Base-by-base conservation (phyloP, 768 basidiomycete species). In the Peribolospora kevripleyi region DNA sequence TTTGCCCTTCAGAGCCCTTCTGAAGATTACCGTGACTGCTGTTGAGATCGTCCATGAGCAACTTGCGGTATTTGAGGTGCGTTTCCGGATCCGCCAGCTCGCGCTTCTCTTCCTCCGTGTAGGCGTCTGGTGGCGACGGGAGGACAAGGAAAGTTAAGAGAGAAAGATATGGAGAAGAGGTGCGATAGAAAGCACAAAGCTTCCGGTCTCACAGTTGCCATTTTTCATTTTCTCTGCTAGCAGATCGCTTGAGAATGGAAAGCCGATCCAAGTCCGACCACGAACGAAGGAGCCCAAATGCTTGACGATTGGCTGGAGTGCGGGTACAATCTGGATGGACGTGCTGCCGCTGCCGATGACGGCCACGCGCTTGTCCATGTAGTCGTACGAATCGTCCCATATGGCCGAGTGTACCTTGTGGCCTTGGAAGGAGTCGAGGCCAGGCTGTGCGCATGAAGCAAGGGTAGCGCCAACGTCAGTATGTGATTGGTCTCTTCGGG, bases 371-470 rank as follows among this genome's bases (percentile, higher is more conserved):
- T 61, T 61, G 25, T 52, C 59, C 38, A 55, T 55, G 14, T 57
- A 51, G 40, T 58, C 54, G 42, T 59, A 4, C 13, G 52, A 51
- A 39, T 59, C 48, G 45, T 75, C 72, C 75, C 77, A 79, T 3
- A 72, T 63, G 1, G 77, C 78, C 25, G 74, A 75, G 57, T 81
- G 79, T 3, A 77, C 65, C 7, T 78, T 62, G 50, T 67, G 68
- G 4, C 78, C 79, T 52, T 70, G 63, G 63, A 77, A 80, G 6
- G 61, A 66, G 10, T 73, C 4, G 77, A 78, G 3, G 77, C 77
- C 7, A 8, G 25, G 10, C 43, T 3, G 39, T 11, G 38, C 13
- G 25, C 6, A 48, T 5, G 37, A 52, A 42, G 10, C 6, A 14
- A 0, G 3, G 9, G 38, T 37, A 25, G n/a, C 39, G 14, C 41